phyloP scores from a whole-genome alignment of 2,329 filamentous ascomycete genomes.

The Cadophora sp. region DNA sequence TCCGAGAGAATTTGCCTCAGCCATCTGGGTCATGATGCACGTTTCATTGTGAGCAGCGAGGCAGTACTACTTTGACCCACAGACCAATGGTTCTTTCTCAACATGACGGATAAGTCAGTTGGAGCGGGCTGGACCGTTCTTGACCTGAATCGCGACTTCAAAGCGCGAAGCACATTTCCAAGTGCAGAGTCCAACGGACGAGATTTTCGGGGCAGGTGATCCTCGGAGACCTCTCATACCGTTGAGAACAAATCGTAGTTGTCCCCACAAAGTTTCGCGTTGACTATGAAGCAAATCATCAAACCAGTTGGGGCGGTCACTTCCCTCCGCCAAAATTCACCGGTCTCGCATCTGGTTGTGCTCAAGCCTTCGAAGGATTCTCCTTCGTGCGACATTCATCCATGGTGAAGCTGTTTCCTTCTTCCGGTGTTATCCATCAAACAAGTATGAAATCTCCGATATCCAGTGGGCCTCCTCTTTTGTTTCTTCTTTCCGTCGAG shows the following conservation, averaged over 20 bases:
- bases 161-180: neutral
- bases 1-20: neutral
- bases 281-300: neutral
- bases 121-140: neutral
- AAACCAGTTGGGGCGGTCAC: no score
- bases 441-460: neutral
- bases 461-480: neutral
- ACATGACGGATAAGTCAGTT: neutral
- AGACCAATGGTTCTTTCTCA: no score
- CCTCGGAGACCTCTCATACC: neutral
- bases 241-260: neutral
- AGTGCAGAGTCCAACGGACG: no score
- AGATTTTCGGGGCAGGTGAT: neutral
- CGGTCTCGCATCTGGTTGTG: neutral
- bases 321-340: no score
- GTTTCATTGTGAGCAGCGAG: neutral
- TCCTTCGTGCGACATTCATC: neutral
- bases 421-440: neutral
- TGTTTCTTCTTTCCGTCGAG: neutral
- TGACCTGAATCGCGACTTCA: neutral
- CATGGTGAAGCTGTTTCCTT: neutral
- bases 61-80: neutral
- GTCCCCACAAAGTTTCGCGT: neutral
- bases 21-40: neutral
- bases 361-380: slow-evolving; percentile 1